These are phyloP conservation scores for Dimocarpus longan DNA, from an alignment of 345 rosid genomes.

Conservation along the genomic window DNA sequence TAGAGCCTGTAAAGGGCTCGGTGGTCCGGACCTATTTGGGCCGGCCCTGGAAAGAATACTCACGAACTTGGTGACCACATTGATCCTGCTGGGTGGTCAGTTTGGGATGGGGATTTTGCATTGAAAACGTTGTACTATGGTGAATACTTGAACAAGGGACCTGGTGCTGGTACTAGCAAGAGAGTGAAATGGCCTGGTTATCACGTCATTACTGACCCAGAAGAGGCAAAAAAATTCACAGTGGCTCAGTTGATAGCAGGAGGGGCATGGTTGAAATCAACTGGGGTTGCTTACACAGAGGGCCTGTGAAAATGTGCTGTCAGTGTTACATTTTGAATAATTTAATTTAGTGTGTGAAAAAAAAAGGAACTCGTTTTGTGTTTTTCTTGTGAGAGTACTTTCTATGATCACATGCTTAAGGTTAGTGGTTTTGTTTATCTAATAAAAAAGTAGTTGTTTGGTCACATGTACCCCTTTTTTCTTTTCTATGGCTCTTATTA, in stretches of 20 bases:
- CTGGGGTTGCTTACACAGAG: constrained; percentile 70
- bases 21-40: constrained; percentile 64
- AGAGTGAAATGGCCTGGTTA: constrained; percentile 75
- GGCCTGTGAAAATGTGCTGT: constrained; percentile 34
- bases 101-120: constrained; percentile 66
- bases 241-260: constrained; percentile 76
- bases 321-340: not conserved
- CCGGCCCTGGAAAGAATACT: constrained; percentile 81
- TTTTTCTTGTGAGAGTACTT: constrained; percentile 7
- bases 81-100: constrained; percentile 79
- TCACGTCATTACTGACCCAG: constrained; percentile 47
- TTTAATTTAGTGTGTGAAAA: too few species aligned
- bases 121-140: constrained; percentile 75
- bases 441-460: too few species aligned
- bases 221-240: constrained; percentile 69
- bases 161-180: constrained; percentile 60
- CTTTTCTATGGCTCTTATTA: too few species aligned
- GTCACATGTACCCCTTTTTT: too few species aligned
- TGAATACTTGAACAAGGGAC: constrained; percentile 74
- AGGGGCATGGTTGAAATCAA: constrained; percentile 69
- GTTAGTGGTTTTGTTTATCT: too few species aligned
- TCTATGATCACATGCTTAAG: too few species aligned
- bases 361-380: constrained; percentile 7
- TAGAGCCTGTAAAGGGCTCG: constrained; percentile 45
- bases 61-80: constrained; percentile 68